These are phyloP conservation scores for Orbilia ellipsospora DNA, from an alignment of 2,329 filamentous ascomycete genomes.

Conservation along the genomic window DNA sequence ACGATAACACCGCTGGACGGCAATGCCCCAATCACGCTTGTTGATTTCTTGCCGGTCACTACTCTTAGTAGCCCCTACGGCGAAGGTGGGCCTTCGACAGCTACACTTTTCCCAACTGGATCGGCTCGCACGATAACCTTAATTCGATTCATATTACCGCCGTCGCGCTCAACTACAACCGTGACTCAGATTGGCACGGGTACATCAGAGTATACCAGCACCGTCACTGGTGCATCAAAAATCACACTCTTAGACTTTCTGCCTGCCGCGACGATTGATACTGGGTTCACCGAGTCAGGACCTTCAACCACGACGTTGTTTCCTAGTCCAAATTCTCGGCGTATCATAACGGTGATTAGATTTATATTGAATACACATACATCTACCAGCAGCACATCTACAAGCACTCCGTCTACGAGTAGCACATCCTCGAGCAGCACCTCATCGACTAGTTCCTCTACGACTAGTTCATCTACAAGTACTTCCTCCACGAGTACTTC, in stretches of 20 bases:
- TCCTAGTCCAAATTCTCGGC: background rate
- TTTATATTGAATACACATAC: background rate
- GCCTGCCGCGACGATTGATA: background rate
- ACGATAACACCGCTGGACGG: background rate
- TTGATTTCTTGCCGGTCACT: background rate
- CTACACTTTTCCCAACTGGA: background rate
- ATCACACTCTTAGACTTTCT: background rate
- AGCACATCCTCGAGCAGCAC: too few relatives aligned
- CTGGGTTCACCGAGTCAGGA: background rate
- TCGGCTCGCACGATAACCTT: background rate
- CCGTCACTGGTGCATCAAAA: background rate
- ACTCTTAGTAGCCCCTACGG: background rate
- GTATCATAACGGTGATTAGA: background rate
- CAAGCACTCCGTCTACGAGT: too few relatives aligned
- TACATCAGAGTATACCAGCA: background rate
- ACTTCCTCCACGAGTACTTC: too few relatives aligned
- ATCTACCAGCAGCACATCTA: background rate
- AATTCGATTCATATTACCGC: background rate
- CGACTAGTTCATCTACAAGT: too few relatives aligned
- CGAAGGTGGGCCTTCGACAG: background rate
- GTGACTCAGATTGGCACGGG: background rate
- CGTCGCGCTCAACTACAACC: background rate
- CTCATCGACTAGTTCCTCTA: too few relatives aligned
- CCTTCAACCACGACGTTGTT: background rate
- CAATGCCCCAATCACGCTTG: background rate